Evolutionary conservation across 73 alveolate genomes (phyloP).

Genomic region (Symbiodinium pilosum): DNA sequence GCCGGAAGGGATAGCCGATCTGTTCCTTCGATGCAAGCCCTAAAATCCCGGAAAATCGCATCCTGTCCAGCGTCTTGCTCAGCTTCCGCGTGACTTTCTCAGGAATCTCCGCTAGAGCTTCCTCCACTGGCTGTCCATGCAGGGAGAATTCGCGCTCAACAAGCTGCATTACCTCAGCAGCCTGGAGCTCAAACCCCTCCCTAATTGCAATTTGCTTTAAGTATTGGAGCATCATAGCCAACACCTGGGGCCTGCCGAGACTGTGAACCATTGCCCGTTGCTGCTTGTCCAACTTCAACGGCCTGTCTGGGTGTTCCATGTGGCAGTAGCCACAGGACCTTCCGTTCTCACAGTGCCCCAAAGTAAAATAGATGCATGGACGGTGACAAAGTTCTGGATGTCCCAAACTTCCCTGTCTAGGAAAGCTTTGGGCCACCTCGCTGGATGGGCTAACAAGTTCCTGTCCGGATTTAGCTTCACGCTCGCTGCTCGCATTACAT

Average conservation of each 20-base stretch:
- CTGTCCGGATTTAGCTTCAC: neutral
- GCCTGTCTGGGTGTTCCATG: constrained; percentile 21
- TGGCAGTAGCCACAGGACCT: constrained; percentile 79
- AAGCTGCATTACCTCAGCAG: constrained; percentile 50
- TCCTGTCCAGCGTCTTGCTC: constrained; percentile 35
- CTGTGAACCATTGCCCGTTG: constrained; percentile 36
- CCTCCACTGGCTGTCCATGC: neutral
- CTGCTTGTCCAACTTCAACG: constrained; percentile 47
- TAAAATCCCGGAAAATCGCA: constrained; percentile 48
- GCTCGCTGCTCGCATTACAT: neutral
- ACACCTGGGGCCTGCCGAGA: constrained; percentile 3
- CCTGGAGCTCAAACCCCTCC: constrained; percentile 88
- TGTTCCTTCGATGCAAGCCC: constrained; percentile 61
- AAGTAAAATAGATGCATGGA: constrained; percentile 59
- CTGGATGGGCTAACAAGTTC: neutral
- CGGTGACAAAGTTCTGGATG: constrained; percentile 70
- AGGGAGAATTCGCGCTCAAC: constrained; percentile 64
- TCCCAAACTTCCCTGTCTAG: constrained; percentile 63
- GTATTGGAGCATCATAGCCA: constrained; percentile 47
- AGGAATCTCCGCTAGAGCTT: constrained; percentile 24
- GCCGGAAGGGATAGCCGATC: constrained; percentile 5
- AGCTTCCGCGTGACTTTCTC: constrained; percentile 36
- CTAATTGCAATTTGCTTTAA: neutral
- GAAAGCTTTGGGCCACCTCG: neutral
- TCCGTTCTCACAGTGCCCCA: constrained; percentile 56